Evolutionary conservation across 257 asterid genomes (phyloP), one percentile per base, ranked within the genome.

Genomic region (Capsicum baccatum): DNA sequence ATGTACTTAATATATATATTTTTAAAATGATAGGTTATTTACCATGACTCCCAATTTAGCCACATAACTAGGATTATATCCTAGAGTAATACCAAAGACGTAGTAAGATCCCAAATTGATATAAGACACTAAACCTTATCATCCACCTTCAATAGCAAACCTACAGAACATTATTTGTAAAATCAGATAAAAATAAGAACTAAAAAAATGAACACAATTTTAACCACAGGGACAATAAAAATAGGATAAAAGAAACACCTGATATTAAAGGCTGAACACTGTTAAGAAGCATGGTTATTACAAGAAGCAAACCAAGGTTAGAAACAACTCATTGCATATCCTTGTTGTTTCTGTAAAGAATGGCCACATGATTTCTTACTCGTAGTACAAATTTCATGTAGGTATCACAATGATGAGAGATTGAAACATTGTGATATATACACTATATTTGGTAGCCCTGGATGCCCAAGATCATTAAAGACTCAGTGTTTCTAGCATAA

Each of bases 211-310:
- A n/a, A 15, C 37, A 47, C n/a, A 80, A 14, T 12, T 35, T 35
- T 54, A 76, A 52, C 14, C 6, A 76, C 13, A 76, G 9, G 52
- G 48, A 50, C 21, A 21, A 15, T 52, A 35, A 52, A 42, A 14
- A 26, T 21, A 63, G 14, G 50, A 76, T 14, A 0, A 26, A 52
- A 35, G 17, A 6, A 71, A 47, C 76, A 91, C 97, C 98, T 81
- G 98, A 93, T 86, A 95, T 92, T 33, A 95, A 98, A 21, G 96
- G 98, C 74, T 95, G 98, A 83, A 92, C 87, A 70, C 98, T 95
- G 87, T 94, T 94, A 84, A 95, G 95, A 83, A 95, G 87, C 97
- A 95, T 92, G 2, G 97, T 94, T 85, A 92, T 86, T 15, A 92
- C 97, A 14, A 93, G 94, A 79, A 91, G 92, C 82, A 90, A 89